Evolutionary conservation across 2,329 filamentous ascomycete species (phyloP), one percentile per base, ranked within the genome.

Genomic region (Stemphylium vesicarium): DNA sequence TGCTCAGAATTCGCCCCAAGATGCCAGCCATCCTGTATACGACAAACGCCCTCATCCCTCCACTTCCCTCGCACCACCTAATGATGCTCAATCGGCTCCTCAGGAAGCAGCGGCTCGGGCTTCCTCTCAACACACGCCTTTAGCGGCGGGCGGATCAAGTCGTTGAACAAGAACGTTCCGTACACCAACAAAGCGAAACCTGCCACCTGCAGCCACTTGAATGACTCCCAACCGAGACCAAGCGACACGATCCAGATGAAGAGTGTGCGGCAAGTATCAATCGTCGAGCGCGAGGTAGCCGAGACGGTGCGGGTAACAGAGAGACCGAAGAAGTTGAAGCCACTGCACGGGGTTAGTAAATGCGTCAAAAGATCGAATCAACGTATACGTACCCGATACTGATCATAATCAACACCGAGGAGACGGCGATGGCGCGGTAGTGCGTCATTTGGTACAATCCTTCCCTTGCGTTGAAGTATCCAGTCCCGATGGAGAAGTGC

Each of bases 211-310:
- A 99, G 84, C 89, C 91, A 96, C 79, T 98, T 98, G 85, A 99
- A 98, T 0, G 86, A 88, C 79, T 99, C 95, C 95, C 95, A 99
- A 57, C 93, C 93, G 2, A 99, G 84, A 4, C 90, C 91, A 4
- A 99, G 85, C 15, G 92, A 96, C 12, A 96, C 91, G 24, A 99
- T 84, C 95, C 95, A 99, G 77, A 99, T 98, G 79, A 99, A 98
- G 1, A 99, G 85, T 0, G 95, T 99, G 36, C 94, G 88, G 81
- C 93, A 98, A 1, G 95, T 99, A 76, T 99, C 95, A 68, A 99
- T 98, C 29, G 94, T 98, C 29, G 92, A 96, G 57, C 95, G 87
- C 1, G 94, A 92, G 0, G 95, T 99, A 10, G 95, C 95, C 60
- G 90, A 96, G 63, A 99, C 92, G 59, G 79, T 88, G 56, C 91